Conservation (phyloP, 2,329 filamentous ascomycete genomes). For the Xylaria sp. region DNA sequence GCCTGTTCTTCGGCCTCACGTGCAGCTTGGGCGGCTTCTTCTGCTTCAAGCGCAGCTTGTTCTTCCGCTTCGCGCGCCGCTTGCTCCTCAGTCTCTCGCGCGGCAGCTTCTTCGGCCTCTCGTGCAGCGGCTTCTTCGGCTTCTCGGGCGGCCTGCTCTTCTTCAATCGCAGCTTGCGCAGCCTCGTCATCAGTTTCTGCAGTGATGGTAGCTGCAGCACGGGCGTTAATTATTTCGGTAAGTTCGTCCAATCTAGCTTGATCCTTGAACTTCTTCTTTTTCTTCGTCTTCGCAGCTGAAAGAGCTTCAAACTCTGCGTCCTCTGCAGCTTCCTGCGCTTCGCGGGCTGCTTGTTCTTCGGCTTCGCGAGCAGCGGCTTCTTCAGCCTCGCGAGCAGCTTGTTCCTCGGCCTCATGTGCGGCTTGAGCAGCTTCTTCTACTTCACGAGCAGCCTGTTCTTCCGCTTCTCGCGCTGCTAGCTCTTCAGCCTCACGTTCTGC, state of each 20-base stretch:
- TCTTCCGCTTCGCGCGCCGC: slow-evolving; percentile 39
- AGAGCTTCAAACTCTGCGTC: slow-evolving; percentile 23
- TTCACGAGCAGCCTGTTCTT: slow-evolving; percentile 32
- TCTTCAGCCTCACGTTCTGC: slow-evolving; percentile 24
- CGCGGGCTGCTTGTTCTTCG: slow-evolving; percentile 20
- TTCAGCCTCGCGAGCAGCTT: slow-evolving; percentile 41
- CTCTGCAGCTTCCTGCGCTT: slow-evolving; percentile 50
- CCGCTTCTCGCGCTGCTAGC: slow-evolving; percentile 30
- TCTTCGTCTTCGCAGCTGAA: slow-evolving; percentile 8
- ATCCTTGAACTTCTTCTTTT: slow-evolving; percentile 26
- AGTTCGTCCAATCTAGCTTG: slow-evolving; percentile 34
- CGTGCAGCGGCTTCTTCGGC: slow-evolving; percentile 35
- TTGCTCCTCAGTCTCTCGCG: slow-evolving; percentile 7
- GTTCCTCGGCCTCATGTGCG: slow-evolving; percentile 31
- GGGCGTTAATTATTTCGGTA: slow-evolving; percentile 28
- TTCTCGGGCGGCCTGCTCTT: slow-evolving; percentile 39
- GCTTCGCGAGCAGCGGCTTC: slow-evolving; percentile 41
- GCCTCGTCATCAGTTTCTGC: slow-evolving; percentile 27
- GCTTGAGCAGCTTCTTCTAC: slow-evolving; percentile 20
- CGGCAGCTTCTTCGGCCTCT: slow-evolving; percentile 37
- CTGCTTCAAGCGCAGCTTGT: slow-evolving; percentile 28
- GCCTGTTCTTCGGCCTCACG: slow-evolving; percentile 46
- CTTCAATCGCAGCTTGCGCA: slow-evolving; percentile 43
- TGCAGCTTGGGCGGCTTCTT: slow-evolving; percentile 41
- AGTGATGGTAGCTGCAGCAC: slow-evolving; percentile 10